These are phyloP conservation scores for Pichia exigua DNA, from an alignment of 805 yeast species.

Conservation along the genomic window DNA sequence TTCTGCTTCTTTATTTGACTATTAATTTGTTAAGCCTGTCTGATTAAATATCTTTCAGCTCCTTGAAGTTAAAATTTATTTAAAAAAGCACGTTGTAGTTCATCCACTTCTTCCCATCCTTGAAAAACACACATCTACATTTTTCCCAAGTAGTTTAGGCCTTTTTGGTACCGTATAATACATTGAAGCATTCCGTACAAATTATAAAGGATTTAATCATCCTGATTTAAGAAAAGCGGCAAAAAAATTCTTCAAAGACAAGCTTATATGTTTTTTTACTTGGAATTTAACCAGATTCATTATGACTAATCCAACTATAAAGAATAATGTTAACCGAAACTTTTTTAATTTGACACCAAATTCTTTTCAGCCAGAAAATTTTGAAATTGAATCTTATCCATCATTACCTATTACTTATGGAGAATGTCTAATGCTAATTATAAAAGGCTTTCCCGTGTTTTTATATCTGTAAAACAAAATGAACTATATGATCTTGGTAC, in stretches of 20 bases:
- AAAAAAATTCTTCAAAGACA: background rate
- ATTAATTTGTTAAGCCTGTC: no score
- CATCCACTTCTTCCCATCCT: background rate
- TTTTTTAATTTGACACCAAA: background rate
- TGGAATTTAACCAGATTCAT: background rate
- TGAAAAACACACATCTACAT: background rate
- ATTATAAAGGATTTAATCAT: background rate
- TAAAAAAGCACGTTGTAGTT: background rate
- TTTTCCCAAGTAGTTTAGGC: background rate
- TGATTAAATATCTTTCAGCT: background rate
- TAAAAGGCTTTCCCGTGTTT: background rate
- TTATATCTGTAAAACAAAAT: background rate
- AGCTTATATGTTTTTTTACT: background rate
- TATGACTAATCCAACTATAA: background rate
- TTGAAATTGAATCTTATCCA: background rate
- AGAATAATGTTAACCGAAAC: background rate
- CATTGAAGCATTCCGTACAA: background rate
- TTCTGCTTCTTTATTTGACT: background rate
- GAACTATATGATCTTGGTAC: background rate
- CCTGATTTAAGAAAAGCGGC: background rate
- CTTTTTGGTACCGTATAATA: constrained; percentile 1
- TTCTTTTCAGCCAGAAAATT: background rate
- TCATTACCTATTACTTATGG: background rate
- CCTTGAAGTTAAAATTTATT: background rate
- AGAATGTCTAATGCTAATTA: constrained; percentile 1